Conservation (phyloP, 306 rosid species). For the Lathyrus aphaca region DNA sequence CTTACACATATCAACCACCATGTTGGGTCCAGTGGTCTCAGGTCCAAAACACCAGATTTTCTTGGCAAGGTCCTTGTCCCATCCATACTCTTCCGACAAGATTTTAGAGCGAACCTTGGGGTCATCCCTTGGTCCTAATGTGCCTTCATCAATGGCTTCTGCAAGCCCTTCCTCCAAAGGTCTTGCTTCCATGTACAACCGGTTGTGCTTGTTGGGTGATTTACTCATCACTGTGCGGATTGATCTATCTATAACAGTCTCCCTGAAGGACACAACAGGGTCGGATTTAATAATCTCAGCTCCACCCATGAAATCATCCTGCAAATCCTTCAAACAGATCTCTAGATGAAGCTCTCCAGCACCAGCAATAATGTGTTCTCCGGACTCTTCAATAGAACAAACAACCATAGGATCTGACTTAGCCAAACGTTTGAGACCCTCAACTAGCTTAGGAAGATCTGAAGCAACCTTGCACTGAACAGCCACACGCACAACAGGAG, state of each 20-base stretch:
- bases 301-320: conserved; percentile 94
- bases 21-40: conserved; percentile 80
- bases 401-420: conserved; percentile 98
- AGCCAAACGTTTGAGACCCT: conserved; percentile 90
- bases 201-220: conserved; percentile 92
- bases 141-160: conserved; percentile 81
- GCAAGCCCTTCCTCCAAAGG: conserved; percentile 70
- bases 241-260: conserved; percentile 84
- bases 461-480: conserved; percentile 97
- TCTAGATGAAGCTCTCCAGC: conserved; percentile 97
- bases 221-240: conserved; percentile 91
- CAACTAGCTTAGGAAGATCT: conserved; percentile 96
- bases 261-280: conserved; percentile 93
- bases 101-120: conserved; percentile 70
- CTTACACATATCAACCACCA: conserved; percentile 93
- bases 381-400: conserved; percentile 86
- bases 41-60: conserved; percentile 95
- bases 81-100: conserved; percentile 67
- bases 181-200: conserved; percentile 85
- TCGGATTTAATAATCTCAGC: conserved; percentile 86
- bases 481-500: conserved; percentile 92
- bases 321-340: conserved; percentile 90
- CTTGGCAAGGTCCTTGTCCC: conserved; percentile 95
- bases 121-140: conserved; percentile 85
- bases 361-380: conserved; percentile 94